phyloP scores from a whole-genome alignment of 306 rosid genomes.

The Cercis canadensis region DNA sequence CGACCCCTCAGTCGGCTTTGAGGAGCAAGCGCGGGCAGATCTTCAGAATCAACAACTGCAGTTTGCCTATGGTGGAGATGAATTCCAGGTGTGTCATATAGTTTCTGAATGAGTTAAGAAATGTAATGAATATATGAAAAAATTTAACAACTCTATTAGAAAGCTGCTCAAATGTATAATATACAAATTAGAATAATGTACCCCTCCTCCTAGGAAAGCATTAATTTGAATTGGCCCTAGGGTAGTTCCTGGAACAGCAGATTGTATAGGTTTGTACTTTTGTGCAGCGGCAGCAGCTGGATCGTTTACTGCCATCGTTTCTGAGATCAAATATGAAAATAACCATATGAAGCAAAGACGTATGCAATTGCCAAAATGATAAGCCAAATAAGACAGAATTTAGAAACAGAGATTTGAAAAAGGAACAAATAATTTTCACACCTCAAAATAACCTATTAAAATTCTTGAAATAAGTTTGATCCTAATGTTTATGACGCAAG shows the following conservation, averaged over 20 bases:
- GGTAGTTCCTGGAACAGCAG: conserved; percentile 99
- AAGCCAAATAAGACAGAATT: conserved; percentile 18
- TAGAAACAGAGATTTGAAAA: conserved; percentile 9
- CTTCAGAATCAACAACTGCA: conserved; percentile 84
- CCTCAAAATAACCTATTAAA: background rate
- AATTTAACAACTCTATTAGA: background rate
- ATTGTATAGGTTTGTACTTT: conserved; percentile 90
- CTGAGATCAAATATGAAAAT: conserved; percentile 51
- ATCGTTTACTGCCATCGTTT: conserved; percentile 74
- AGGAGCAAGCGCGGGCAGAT: conserved; percentile 91
- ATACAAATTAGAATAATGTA: conserved; percentile 44
- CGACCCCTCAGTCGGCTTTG: conserved; percentile 88
- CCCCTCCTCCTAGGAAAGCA: conserved; percentile 96
- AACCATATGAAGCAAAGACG: background rate
- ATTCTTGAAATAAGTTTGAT: conserved; percentile 16
- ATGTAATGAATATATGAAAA: background rate
- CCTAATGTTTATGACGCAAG: background rate
- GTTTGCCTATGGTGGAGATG: conserved; percentile 98
- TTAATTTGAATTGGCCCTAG: conserved; percentile 91
- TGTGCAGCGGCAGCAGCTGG: conserved; percentile 95
- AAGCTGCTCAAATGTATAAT: background rate
- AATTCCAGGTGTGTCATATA: conserved; percentile 95
- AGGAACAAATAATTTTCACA: conserved; percentile 4
- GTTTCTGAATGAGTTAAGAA: conserved; percentile 53
- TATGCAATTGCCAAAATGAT: conserved; percentile 25